Evolutionary conservation across 2,329 filamentous ascomycete species (phyloP), one percentile per base, ranked within the genome.

Genomic region (Epichloe baconii): DNA sequence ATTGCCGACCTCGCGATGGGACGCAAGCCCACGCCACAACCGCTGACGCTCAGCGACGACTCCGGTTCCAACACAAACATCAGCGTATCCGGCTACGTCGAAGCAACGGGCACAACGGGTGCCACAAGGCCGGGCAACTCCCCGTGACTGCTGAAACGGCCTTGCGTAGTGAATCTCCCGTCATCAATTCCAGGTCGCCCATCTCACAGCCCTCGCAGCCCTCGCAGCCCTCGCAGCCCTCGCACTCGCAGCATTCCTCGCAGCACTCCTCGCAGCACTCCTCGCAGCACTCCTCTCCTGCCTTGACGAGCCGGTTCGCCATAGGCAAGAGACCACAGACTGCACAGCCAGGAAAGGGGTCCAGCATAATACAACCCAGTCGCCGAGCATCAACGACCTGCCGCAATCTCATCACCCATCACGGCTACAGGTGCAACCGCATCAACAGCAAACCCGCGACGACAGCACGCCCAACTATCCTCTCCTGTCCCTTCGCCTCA

Each of bases 21-120:
- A 68, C 77, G 77, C 65, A 80, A 78, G 67, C 68, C 73, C 62
- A 75, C 72, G 66, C 77, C 76, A 58, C 73, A 79, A 70, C 76
- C 77, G 67, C 72, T 80, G 67, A 67, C 72, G 63, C 70, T 80
- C 66, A 68, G 70, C 60, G 70, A 70, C 60, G 70, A 70, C 56
- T 58, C 66, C 57, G 64, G 59, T 55, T 58, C 60, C 55, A 58
- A 61, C 58, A 56, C 61, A 58, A 64, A 66, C 57, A 57, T 54
- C 55, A 54, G 55, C 53, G 59, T 61, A 53, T 23, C 49, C 17
- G 42, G 41, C n/a, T 12, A 19, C 17, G 41, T n/a, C 21, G 35
- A 31, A 34, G 46, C 46, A 44, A 44, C 34, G 45, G 45, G 43
- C 6, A n/a, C 19, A 21, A 21, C 19, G 31, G 40, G 44, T 37